Evolutionary conservation across 1,284 basidiomycete species (phyloP).

Genomic region (Peniophora sp.): DNA sequence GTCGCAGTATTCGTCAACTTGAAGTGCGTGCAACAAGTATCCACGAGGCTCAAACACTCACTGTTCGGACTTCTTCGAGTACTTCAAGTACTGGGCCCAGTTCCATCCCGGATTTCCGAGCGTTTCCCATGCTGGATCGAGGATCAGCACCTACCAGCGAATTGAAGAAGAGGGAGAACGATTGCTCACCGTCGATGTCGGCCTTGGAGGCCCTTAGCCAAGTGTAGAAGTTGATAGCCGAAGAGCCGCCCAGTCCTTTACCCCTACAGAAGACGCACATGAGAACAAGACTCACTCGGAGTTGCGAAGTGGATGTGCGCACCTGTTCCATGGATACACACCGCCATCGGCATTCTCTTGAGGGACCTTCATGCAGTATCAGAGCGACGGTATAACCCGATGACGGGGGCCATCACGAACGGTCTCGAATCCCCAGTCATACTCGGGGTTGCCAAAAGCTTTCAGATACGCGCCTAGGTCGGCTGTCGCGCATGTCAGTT

Average conservation of each 20-base stretch:
- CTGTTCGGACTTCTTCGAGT: constrained; percentile 2
- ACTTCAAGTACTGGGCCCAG: constrained; percentile 6
- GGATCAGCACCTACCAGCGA: no score
- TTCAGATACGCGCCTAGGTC: constrained; percentile 2
- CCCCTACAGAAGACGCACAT: constrained; percentile 7
- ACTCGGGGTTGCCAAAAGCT: constrained; percentile 14
- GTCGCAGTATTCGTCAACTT: not conserved
- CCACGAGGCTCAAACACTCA: constrained; percentile 2
- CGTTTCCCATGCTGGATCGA: constrained; percentile 10
- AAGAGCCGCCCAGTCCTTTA: constrained; percentile 20
- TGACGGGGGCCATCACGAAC: constrained; percentile 5
- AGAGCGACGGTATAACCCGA: not conserved
- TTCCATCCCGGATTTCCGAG: constrained; percentile 19
- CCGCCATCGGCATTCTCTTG: constrained; percentile 8
- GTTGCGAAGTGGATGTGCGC: no score
- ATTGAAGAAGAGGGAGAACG: not conserved
- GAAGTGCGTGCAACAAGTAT: no score
- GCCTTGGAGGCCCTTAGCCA: constrained; percentile 16
- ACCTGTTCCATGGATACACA: constrained; percentile 10
- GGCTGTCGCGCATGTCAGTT: constrained; percentile 1
- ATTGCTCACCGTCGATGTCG: constrained; percentile 13
- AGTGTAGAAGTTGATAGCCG: constrained; percentile 14
- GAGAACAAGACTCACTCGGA: no score
- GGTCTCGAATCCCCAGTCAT: constrained; percentile 23
- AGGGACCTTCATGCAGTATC: constrained; percentile 5